A percentile compares a stretch with the other conserved stretches of the same genome.
phyloP scores from a whole-genome alignment of 2,329 filamentous ascomycete species.

The Amauroascus niger region DNA sequence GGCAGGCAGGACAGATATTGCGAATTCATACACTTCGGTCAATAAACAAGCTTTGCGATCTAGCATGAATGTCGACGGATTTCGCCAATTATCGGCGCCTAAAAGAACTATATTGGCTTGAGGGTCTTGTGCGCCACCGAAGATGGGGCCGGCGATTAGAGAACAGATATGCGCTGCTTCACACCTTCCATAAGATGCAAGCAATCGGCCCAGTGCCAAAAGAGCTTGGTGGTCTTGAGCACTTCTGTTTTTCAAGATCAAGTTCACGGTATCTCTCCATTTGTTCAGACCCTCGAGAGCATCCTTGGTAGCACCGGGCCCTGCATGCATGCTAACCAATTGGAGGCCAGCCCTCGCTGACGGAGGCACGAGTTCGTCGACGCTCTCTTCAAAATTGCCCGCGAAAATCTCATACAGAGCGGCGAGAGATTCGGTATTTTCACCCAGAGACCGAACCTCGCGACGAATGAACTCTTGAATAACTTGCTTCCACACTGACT shows the following conservation, averaged over 20 bases:
- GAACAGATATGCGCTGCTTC: slow-evolving; percentile 94
- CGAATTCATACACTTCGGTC: slow-evolving; percentile 95
- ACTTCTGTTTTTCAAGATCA: slow-evolving; percentile 83
- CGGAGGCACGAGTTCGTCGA: slow-evolving; percentile 88
- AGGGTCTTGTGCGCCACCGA: slow-evolving; percentile 75
- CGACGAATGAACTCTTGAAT: slow-evolving; percentile 91
- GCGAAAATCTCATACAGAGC: slow-evolving; percentile 90
- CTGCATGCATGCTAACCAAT: slow-evolving; percentile 64
- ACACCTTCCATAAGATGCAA: slow-evolving; percentile 74
- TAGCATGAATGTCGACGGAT: slow-evolving; percentile 61
- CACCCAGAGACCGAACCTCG: slow-evolving; percentile 73
- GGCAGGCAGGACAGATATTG: slow-evolving; percentile 58
- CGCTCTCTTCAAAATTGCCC: slow-evolving; percentile 85
- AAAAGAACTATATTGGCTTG: slow-evolving; percentile 71
- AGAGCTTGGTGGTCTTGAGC: slow-evolving; percentile 67
- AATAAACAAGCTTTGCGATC: slow-evolving; percentile 82
- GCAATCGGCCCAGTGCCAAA: slow-evolving; percentile 66
- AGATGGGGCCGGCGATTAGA: slow-evolving; percentile 65
- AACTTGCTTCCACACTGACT: slow-evolving; percentile 75
- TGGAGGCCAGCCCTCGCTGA: slow-evolving; percentile 88
- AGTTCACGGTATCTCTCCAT: slow-evolving; percentile 80
- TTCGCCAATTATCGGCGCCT: slow-evolving; percentile 68
- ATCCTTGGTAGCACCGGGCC: slow-evolving; percentile 55
- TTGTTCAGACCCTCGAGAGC: slow-evolving; percentile 77
- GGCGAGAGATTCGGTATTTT: slow-evolving; percentile 76